These are phyloP conservation scores for Tulasnella sp. DNA, from an alignment of 768 basidiomycete species.

Conservation along the genomic window DNA sequence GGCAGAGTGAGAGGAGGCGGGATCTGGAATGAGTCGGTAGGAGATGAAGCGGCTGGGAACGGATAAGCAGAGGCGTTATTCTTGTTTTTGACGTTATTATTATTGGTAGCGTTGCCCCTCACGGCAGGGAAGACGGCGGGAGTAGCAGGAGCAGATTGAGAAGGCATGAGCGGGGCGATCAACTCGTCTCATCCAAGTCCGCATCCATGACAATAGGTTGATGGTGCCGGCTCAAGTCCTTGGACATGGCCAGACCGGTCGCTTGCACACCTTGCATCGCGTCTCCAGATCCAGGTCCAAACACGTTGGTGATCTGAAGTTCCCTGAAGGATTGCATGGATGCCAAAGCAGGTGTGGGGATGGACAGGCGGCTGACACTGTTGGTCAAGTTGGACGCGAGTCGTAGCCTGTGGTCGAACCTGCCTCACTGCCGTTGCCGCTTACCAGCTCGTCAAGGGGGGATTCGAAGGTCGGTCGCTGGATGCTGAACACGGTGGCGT, in stretches of 20 bases:
- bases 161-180: conserved; percentile 10
- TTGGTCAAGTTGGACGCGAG: conserved; percentile 15
- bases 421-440: conserved; percentile 38
- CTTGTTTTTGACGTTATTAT: not conserved
- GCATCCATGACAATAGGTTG: conserved; percentile 1
- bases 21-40: not conserved
- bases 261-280: conserved; percentile 23
- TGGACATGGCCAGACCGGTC: not conserved
- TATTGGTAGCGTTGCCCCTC: not conserved
- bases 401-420: conserved; percentile 17
- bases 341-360: conserved; percentile 21
- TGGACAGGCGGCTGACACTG: conserved; percentile 22
- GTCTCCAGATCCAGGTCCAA: not conserved
- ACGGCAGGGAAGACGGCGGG: conserved; percentile 18
- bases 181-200: conserved; percentile 21
- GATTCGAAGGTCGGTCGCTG: conserved; percentile 78
- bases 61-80: not conserved
- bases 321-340: conserved; percentile 22
- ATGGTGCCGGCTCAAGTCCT: not conserved
- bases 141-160: conserved; percentile 21
- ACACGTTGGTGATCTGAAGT: conserved; percentile 12
- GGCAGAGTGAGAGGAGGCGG: conserved; percentile 22
- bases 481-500: conserved; percentile 49
- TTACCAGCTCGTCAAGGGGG: conserved; percentile 75
- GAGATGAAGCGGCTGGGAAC: not conserved